Evolutionary conservation across 768 basidiomycete species (phyloP).

Genomic region (Punctularia strigosozonata): DNA sequence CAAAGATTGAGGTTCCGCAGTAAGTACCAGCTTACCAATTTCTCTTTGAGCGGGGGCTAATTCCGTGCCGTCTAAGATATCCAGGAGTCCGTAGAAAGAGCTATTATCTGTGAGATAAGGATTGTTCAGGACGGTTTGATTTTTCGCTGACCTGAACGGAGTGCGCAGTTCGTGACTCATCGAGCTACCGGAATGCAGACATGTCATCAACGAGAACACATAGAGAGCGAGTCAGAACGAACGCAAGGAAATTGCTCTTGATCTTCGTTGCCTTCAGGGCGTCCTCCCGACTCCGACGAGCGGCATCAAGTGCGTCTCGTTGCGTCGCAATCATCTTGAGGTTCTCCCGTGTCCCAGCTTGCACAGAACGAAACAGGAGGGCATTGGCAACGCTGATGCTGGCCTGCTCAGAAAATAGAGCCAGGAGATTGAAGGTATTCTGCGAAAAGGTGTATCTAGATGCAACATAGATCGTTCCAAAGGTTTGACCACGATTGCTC

Average conservation of each 20-base stretch:
- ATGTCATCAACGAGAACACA: background rate
- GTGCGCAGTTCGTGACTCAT: constrained; percentile 75
- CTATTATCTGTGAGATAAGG: too few species aligned
- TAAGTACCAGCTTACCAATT: constrained; percentile 33
- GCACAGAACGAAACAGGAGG: constrained; percentile 62
- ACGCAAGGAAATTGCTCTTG: constrained; percentile 67
- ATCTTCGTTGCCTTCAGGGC: constrained; percentile 69
- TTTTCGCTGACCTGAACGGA: constrained; percentile 47
- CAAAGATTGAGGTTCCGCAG: too few species aligned
- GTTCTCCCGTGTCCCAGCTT: constrained; percentile 63
- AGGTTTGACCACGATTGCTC: constrained; percentile 66
- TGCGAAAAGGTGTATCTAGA: constrained; percentile 55
- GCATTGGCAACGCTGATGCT: constrained; percentile 69
- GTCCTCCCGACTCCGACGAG: constrained; percentile 58
- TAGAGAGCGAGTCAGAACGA: background rate
- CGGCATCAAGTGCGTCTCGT: constrained; percentile 55
- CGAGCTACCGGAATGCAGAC: too few species aligned
- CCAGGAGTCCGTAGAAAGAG: constrained; percentile 67
- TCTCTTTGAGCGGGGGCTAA: constrained; percentile 59
- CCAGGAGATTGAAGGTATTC: constrained; percentile 48
- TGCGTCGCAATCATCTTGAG: constrained; percentile 70
- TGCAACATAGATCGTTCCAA: constrained; percentile 57
- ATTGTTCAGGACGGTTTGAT: too few species aligned
- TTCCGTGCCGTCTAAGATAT: constrained; percentile 62
- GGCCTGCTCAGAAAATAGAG: constrained; percentile 60